Evolutionary conservation across 1,284 basidiomycete genomes (phyloP).

Genomic region (Agroathelia rolfsii): DNA sequence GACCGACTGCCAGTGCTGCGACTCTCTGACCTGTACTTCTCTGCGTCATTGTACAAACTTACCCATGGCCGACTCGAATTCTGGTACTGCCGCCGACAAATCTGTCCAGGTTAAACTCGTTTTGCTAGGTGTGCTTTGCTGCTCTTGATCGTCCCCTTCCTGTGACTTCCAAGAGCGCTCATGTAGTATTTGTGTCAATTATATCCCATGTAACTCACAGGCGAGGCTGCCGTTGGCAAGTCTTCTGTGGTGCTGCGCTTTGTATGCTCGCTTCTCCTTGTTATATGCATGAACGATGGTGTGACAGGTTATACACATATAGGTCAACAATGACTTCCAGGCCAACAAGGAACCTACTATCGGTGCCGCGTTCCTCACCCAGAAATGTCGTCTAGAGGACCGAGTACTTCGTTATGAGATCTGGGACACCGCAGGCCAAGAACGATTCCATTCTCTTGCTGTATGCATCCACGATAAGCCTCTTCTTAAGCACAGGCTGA

Average conservation of each 20-base stretch:
- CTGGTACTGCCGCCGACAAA: constrained; percentile 65
- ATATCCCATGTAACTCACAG: constrained; percentile 29
- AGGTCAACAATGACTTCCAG: constrained; percentile 92
- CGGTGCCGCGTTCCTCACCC: constrained; percentile 88
- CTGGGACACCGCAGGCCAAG: constrained; percentile 94
- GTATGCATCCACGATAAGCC: constrained; percentile 33
- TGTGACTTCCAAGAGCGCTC: no score
- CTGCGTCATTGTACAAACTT: constrained; percentile 13
- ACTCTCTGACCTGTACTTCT: no score
- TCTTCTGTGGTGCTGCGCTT: constrained; percentile 98
- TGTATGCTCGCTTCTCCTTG: constrained; percentile 40
- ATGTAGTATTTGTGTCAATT: constrained; percentile 6
- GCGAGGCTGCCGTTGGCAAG: constrained; percentile 98
- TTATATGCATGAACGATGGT: constrained; percentile 22
- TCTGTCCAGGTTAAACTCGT: constrained; percentile 89
- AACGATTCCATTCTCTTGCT: constrained; percentile 88
- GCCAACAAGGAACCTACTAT: constrained; percentile 98
- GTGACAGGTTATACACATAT: constrained; percentile 8
- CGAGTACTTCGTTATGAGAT: constrained; percentile 92
- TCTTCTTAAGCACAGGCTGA: constrained; percentile 5
- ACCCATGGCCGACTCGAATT: constrained; percentile 59
- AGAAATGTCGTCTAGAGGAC: constrained; percentile 87
- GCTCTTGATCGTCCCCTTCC: not conserved
- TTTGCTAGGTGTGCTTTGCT: constrained; percentile 55
- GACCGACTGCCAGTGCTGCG: no score